These are phyloP conservation scores for Globisporangium splendens DNA, from an alignment of 352 stramenopile species.

Conservation along the genomic window DNA sequence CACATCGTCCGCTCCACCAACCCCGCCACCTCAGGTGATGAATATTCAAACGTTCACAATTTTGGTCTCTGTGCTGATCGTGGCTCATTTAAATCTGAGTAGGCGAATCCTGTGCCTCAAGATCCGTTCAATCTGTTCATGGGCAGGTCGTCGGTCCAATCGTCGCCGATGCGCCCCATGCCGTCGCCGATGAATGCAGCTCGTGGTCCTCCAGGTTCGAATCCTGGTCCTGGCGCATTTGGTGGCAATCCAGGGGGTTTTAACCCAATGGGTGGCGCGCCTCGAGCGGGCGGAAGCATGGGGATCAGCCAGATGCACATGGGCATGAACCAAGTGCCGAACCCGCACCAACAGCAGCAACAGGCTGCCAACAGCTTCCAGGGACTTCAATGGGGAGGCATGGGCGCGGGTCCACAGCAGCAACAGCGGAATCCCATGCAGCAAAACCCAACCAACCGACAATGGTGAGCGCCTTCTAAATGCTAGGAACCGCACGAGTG, in stretches of 20 bases:
- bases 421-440: slow-evolving; percentile 56
- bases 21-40: slow-evolving; percentile 33
- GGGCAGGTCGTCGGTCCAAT: slow-evolving; percentile 6
- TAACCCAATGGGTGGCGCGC: slow-evolving; percentile 35
- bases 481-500: too few relatives aligned
- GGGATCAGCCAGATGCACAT: slow-evolving; percentile 87
- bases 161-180: slow-evolving; percentile 27
- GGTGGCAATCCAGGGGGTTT: slow-evolving; percentile 28
- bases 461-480: slow-evolving; percentile 26
- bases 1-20: slow-evolving; percentile 24
- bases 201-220: slow-evolving; percentile 18
- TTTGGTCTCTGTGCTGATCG: too few relatives aligned
- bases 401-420: slow-evolving; percentile 41
- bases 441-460: slow-evolving; percentile 35
- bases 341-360: slow-evolving; percentile 39
- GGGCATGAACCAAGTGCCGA: slow-evolving; percentile 41
- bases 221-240: slow-evolving; percentile 17
- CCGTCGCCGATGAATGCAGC: slow-evolving; percentile 28
- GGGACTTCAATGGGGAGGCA: slow-evolving; percentile 79
- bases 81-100: not conserved
- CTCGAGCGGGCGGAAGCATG: slow-evolving; percentile 52
- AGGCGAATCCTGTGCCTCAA: slow-evolving; percentile 21
- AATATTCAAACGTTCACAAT: too few relatives aligned
- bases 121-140: slow-evolving; percentile 82
- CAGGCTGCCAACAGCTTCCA: slow-evolving; percentile 77